Base-by-base conservation (phyloP, 306 rosid species). In the Lagenaria siceraria region DNA sequence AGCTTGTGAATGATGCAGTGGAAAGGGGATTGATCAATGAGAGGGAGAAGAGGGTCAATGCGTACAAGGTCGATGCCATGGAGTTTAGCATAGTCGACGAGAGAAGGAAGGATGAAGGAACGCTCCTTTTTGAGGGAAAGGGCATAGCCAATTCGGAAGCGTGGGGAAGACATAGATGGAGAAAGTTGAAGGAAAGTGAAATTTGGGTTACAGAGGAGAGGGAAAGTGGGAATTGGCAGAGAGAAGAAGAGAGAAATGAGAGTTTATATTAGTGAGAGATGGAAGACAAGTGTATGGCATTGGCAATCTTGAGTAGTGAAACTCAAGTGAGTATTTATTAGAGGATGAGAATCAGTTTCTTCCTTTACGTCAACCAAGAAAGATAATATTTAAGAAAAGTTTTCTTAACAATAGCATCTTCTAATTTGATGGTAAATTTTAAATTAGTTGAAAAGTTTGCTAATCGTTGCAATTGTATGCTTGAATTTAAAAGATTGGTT, bases 1-100 rank as follows among this genome's bases (percentile, higher is more conserved):
- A 87, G 87, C 78, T 93, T 93, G 85, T 93, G 98, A 75, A 93
- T 90, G 60, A 93, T 72, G 79, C 96, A 89, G 62, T 93, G 91
- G 81, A 93, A 87, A 14, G 96, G 98, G 0, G 92, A 92, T 66
- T 93, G 98, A 73, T 88, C 91, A 6, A 60, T 80, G 0, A 93
- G 84, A 1, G 85, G 27, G 10, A 53, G 49, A 6, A 53, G 84
- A 6, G 70, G 42, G 72, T 91, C 92, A 53, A 93, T 88, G 38
- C 86, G 85, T 0, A 89, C 84, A 19, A 93, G 96, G 49, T 91
- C 85, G 59, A 93, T 55, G 8, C 96, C 97, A 24, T 89, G 97
- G 6, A 97, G 89, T 22, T 73, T 61, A 0, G 97, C 97, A 0
- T 84, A 88, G n/a, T 71, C 79, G 18, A 91, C 35, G 22, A 93